phyloP scores from a whole-genome alignment of 495 filamentous ascomycete genomes.

The Neurospora sp. region DNA sequence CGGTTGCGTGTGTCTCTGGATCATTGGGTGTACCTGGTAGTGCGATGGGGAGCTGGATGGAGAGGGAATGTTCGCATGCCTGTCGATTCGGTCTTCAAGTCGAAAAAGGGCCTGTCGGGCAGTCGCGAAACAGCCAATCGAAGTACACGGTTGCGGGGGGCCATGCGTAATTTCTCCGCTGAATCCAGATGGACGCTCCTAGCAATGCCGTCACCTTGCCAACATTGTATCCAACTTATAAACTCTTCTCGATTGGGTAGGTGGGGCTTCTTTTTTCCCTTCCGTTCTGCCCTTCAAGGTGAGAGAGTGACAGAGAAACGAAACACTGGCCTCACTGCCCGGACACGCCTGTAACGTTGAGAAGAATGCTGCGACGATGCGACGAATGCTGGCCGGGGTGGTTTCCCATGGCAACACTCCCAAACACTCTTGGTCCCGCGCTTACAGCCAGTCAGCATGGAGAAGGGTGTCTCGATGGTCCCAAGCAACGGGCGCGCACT shows the following conservation, averaged over 20 bases:
- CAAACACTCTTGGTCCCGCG: background rate
- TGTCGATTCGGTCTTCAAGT: background rate
- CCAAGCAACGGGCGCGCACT: background rate
- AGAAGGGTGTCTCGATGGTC: background rate
- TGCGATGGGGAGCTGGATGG: background rate
- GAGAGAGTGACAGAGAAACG: background rate
- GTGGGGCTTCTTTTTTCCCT: slow-evolving; percentile 4
- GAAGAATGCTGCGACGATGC: background rate
- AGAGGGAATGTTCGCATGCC: background rate
- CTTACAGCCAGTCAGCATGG: background rate
- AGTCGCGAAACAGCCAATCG: slow-evolving; percentile 3
- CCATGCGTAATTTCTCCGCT: background rate
- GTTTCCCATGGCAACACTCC: background rate
- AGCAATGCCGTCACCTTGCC: background rate
- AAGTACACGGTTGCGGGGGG: slow-evolving; percentile 1
- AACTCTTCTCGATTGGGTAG: slow-evolving; percentile 5
- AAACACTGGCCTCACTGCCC: background rate
- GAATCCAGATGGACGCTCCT: background rate
- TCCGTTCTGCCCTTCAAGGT: background rate
- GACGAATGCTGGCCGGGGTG: background rate
- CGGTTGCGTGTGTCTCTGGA: background rate
- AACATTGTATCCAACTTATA: background rate
- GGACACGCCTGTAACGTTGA: background rate
- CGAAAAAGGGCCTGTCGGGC: background rate
- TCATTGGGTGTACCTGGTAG: background rate